Base-by-base conservation (phyloP, 1,284 basidiomycete species). In the Coniophora puteana region DNA sequence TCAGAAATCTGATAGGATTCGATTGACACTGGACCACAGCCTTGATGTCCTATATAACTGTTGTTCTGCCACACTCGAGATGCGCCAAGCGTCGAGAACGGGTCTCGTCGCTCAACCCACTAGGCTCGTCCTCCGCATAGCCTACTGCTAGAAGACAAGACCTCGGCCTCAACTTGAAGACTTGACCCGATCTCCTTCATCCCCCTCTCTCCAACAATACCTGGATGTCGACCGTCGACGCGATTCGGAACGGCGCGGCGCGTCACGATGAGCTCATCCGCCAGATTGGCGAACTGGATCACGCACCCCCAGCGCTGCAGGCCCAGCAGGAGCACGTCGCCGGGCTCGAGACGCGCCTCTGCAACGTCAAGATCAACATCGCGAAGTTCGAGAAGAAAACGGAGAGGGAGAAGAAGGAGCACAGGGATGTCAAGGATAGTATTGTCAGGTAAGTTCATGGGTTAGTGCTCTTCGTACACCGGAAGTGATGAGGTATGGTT, bases 341-440 rank as follows among this genome's bases (percentile, higher is more conserved):
- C 24, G 63, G 65, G 27, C 51, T 72, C 7, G 54, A 66, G 42
- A 36, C 8, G 10, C 56, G 62, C 42, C 16, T 64, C 11, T 35
- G 40, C 5, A 38, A 44, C 11, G 52, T 55, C 22, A 50, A 54
- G 33, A 46, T 46, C 38, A 58, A 46, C 35, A 46, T 69, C 23
- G 48, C 49, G 31, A 48, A 48, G 23, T 52, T 68, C n/a, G 51
- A 52, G 13, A 51, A 56, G 38, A 62, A 59, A 43, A 71, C 69
- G 14, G 65, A 58, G 48, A 71, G 69, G 46, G 67, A 69, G 48
- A 50, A 66, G 36, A 65, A 66, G 50, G 68, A 67, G 41, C 66
- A 72, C 50, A 60, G 65, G 38, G 45, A 50, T 10, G 36, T 69
- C 34, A 53, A 65, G 20, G 63, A 71, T 40, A 66, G 67, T 13